phyloP scores from a whole-genome alignment of 192 early-diverging fungal genomes.

The Gigaspora rosea region DNA sequence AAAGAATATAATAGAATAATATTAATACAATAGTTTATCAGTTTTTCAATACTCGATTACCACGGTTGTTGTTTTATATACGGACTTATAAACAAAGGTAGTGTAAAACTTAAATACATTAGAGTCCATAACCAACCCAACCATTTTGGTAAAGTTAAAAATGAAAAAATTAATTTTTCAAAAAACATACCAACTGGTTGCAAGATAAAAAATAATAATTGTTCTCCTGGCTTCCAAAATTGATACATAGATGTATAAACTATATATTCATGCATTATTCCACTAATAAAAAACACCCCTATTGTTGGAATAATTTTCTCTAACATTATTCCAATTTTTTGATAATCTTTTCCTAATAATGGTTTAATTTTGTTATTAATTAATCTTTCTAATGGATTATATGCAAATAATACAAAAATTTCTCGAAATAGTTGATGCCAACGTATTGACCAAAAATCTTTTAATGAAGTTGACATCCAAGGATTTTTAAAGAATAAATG shows the following conservation, averaged over 20 bases:
- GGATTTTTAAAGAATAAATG: background rate
- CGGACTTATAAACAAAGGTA: background rate
- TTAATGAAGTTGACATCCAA: background rate
- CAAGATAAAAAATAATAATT: background rate
- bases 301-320: conserved; percentile 4
- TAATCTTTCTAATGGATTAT: background rate
- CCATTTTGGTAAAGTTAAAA: background rate
- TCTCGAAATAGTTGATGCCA: conserved; percentile 11
- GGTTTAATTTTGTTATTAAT: conserved; percentile 2
- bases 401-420: conserved; percentile 7
- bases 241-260: background rate
- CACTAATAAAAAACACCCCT: conserved; percentile 17
- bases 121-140: conserved; percentile 1
- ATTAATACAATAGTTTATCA: too few species aligned
- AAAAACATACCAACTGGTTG: conserved; percentile 7
- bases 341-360: background rate
- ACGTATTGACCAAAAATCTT: conserved; percentile 7
- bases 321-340: background rate
- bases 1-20: too few species aligned
- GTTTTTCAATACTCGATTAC: background rate
- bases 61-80: background rate
- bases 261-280: conserved; percentile 19
- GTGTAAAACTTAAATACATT: conserved; percentile 1
- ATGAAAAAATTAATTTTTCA: background rate
- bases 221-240: conserved; percentile 7